Base-by-base conservation (phyloP, 139 green algal genomes). In the Tetraselmis chui region DNA sequence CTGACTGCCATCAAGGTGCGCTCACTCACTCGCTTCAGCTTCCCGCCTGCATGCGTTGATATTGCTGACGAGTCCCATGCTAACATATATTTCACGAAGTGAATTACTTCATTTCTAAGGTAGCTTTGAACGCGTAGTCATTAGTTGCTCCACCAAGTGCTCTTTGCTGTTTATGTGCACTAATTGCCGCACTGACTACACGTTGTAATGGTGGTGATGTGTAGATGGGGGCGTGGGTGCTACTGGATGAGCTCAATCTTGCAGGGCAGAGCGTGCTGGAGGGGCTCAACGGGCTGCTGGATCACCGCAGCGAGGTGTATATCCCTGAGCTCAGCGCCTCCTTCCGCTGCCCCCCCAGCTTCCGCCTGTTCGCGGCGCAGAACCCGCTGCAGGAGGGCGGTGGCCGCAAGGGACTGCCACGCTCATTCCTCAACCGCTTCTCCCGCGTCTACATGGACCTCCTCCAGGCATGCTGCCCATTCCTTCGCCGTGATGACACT, bases 171-270 rank as follows among this genome's bases (percentile, higher is more conserved):
- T n/a, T n/a, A n/a, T n/a, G n/a, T n/a, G n/a, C n/a, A n/a, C n/a
- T n/a, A n/a, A n/a, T n/a, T n/a, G n/a, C n/a, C n/a, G n/a, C n/a
- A n/a, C n/a, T n/a, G n/a, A n/a, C n/a, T n/a, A n/a, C n/a, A n/a
- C n/a, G n/a, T n/a, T n/a, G n/a, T n/a, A n/a, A n/a, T n/a, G n/a
- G n/a, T n/a, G n/a, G n/a, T n/a, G n/a, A n/a, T n/a, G n/a, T 5
- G 45, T 18, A 67, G 45, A 67, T 5, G 0, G 96, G 97, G 23
- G 79, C 91, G 77, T 99, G 97, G 97, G 94, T 99, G 28, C 92
- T 99, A 76, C 91, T 99, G n/a, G 97, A 99, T 83, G 97, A 99
- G 90, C 91, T 99, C 26, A 99, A 99, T 86, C 91, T 99, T 23
- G 97, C 97, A 5, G 88, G 88, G 32, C 96, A 98, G 86, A 85